Evolutionary conservation across 164 flowering plant species (phyloP), one percentile per base, ranked within the genome.

Genomic region (Tinospora cordifolia): DNA sequence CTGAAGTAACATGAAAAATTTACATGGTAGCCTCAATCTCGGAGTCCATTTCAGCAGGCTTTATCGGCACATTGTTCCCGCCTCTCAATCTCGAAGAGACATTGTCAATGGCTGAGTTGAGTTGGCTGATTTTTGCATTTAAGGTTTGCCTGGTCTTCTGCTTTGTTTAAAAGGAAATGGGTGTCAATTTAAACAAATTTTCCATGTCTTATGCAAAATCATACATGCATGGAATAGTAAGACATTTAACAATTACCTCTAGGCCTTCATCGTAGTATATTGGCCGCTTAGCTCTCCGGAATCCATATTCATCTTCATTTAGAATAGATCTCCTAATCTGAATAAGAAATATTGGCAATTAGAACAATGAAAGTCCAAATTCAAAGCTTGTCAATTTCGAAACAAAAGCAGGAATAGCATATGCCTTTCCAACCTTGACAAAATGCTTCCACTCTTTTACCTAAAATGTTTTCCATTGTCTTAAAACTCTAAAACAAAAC

Each of bases 301-400:
- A 90, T 21, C 98, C 98, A 72, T 84, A 77, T 74, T 93, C 98
- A 77, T 91, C 87, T 81, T 93, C 98, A 78, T 90, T 86, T 8
- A 90, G 86, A 71, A 93, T 59, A 34, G 95, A 80, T 75, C 92
- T 90, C 78, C 98, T 82, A 54, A 93, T 89, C 98, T 93, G 78
- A 68, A 57, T 47, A 6, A 34, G 59, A 57, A 65, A 19, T 40
- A 26, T 36, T 15, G 26, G 0, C 30, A 36, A 2, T 34, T 66
- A 39, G 34, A 26, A 72, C 46, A 69, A 58, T 64, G 47, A 60
- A 67, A 39, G 34, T n/a, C 10, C 58, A 54, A 70, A 66, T 4
- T 26, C 19, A 34, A 46, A 65, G 21, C 27, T 22, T 58, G 41
- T 34, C 19, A 19, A 25, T 63, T 13, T 5, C 39, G n/a, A 21